These are phyloP conservation scores for Solanum dulcamara DNA, from an alignment of 257 asterid species.

Conservation along the genomic window DNA sequence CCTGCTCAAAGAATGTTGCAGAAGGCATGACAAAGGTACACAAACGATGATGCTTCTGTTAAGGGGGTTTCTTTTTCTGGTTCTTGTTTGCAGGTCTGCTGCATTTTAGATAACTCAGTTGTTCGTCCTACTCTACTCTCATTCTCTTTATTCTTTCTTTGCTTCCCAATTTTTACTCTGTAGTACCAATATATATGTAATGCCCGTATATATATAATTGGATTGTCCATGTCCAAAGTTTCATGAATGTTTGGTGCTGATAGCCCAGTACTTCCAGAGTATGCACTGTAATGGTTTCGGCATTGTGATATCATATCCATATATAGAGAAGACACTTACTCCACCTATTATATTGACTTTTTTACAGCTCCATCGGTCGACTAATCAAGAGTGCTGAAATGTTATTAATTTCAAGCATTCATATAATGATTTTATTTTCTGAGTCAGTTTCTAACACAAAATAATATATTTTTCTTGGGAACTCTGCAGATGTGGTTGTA, in stretches of 20 bases:
- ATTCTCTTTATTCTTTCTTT: neutral
- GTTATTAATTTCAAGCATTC: neutral
- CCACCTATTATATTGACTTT: neutral
- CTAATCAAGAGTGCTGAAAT: neutral
- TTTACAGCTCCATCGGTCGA: neutral
- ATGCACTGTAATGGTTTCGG: neutral
- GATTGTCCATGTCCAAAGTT: neutral
- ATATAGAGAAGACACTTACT: neutral
- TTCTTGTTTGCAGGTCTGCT: neutral
- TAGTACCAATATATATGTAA: neutral
- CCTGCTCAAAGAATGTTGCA: neutral
- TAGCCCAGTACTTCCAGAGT: neutral
- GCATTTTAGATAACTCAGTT: neutral
- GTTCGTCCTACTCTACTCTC: neutral
- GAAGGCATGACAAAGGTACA: neutral
- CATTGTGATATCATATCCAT: neutral
- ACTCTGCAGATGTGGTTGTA: slow-evolving; percentile 78
- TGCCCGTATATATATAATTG: neutral
- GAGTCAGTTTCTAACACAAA: neutral
- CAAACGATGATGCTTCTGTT: neutral
- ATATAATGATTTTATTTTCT: neutral
- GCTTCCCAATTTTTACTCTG: neutral
- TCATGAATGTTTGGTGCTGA: neutral
- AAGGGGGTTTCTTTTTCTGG: neutral
- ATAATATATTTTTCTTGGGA: neutral